phyloP scores from a whole-genome alignment of 768 basidiomycete species.

The Suillus alpinus region DNA sequence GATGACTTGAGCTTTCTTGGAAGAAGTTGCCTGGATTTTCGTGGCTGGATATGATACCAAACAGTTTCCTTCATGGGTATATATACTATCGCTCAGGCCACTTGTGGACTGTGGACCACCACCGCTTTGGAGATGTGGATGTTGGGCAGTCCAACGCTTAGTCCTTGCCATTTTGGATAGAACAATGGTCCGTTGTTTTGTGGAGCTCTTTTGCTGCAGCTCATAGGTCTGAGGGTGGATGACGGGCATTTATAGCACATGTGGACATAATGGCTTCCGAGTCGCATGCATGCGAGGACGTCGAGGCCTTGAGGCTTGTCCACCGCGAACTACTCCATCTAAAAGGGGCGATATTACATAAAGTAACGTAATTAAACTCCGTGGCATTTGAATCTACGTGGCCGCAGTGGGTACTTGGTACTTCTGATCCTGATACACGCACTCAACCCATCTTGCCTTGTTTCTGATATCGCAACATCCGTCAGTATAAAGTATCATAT shows the following conservation, averaged over 20 bases:
- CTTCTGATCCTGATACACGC: not conserved
- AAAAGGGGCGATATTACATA: not conserved
- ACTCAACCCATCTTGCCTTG: not conserved
- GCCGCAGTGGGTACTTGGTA: not conserved
- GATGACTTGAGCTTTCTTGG: not conserved
- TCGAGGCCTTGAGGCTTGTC: not conserved
- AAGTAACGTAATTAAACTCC: not conserved
- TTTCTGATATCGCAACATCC: not conserved
- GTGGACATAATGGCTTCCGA: not conserved
- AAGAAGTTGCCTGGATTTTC: not conserved
- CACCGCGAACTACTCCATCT: not conserved
- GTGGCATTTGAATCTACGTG: not conserved
- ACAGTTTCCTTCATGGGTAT: not conserved
- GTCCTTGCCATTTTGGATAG: not conserved
- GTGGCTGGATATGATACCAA: not conserved
- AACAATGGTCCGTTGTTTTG: not conserved
- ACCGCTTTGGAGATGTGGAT: not conserved
- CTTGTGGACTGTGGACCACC: not conserved
- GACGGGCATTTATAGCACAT: not conserved
- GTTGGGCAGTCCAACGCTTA: not conserved
- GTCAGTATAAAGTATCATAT: not conserved
- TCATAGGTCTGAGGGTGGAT: not conserved
- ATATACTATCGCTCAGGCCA: not conserved
- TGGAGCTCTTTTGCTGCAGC: not conserved
- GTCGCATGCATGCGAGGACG: not conserved